phyloP scores from a whole-genome alignment of 768 basidiomycete genomes.

The Collybiopsis confluens region DNA sequence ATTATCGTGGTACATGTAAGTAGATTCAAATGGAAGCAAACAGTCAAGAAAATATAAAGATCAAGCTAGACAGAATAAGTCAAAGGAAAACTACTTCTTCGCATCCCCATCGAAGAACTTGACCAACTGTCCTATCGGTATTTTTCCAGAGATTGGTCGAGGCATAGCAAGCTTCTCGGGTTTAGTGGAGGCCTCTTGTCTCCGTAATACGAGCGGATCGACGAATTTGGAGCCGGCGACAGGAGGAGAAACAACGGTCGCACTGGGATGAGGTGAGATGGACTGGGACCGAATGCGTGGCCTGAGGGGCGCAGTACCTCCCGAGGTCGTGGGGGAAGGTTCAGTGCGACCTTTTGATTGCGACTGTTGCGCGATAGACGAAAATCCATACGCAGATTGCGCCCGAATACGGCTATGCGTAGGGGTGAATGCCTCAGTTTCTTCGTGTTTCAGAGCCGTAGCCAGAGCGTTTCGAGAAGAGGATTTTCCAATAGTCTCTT shows the following conservation, averaged over 20 bases:
- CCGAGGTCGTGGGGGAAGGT: background rate
- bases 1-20: background rate
- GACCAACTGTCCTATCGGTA: constrained; percentile 72
- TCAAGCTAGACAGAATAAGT: background rate
- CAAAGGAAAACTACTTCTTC: constrained; percentile 17
- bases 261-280: constrained; percentile 3
- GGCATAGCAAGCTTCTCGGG: constrained; percentile 37
- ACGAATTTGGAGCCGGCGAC: constrained; percentile 52
- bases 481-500: constrained; percentile 62
- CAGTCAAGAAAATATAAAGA: constrained; percentile 1
- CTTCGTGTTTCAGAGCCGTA: background rate
- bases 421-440: background rate
- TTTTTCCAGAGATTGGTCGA: constrained; percentile 50
- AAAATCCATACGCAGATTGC: constrained; percentile 18
- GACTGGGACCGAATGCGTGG: constrained; percentile 21
- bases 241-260: background rate
- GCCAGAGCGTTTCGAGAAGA: constrained; percentile 18
- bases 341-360: background rate
- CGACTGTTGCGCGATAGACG: background rate
- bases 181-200: constrained; percentile 48
- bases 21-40: constrained; percentile 5
- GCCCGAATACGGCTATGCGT: constrained; percentile 6
- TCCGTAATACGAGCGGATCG: constrained; percentile 70
- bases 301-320: background rate
- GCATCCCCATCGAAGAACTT: constrained; percentile 75